These are phyloP conservation scores for Mortierella sp. DNA, from an alignment of 371 early-diverging fungal species.

Conservation along the genomic window DNA sequence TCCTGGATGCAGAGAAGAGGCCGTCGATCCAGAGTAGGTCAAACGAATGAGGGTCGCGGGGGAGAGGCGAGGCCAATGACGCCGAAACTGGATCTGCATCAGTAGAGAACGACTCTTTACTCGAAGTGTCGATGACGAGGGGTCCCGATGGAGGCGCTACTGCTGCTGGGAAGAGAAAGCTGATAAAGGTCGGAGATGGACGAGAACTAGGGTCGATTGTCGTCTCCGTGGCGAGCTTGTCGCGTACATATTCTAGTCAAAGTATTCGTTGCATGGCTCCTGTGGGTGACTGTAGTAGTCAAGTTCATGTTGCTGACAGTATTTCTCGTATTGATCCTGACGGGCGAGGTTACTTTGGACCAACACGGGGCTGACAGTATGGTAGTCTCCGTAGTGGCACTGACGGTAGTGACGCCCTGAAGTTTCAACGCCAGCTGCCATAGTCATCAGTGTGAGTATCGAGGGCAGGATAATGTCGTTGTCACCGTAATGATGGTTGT, in stretches of 20 bases:
- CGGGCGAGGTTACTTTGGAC: background rate
- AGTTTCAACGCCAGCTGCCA: background rate
- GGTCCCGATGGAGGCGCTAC: background rate
- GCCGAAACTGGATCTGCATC: background rate
- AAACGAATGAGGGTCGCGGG: background rate
- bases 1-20: too few relatives aligned
- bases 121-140: background rate
- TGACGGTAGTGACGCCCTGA: background rate
- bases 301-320: background rate
- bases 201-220: background rate
- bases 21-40: too few relatives aligned
- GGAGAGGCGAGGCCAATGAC: background rate
- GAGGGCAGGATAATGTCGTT: background rate
- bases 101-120: background rate
- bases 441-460: background rate
- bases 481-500: background rate
- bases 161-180: background rate
- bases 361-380: background rate
- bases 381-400: background rate
- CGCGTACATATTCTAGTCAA: background rate
- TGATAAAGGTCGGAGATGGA: background rate
- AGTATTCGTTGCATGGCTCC: background rate
- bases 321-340: background rate
- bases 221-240: background rate
- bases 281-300: background rate